phyloP scores from a whole-genome alignment of 352 stramenopile genomes.

The Globisporangium echinulatum region DNA sequence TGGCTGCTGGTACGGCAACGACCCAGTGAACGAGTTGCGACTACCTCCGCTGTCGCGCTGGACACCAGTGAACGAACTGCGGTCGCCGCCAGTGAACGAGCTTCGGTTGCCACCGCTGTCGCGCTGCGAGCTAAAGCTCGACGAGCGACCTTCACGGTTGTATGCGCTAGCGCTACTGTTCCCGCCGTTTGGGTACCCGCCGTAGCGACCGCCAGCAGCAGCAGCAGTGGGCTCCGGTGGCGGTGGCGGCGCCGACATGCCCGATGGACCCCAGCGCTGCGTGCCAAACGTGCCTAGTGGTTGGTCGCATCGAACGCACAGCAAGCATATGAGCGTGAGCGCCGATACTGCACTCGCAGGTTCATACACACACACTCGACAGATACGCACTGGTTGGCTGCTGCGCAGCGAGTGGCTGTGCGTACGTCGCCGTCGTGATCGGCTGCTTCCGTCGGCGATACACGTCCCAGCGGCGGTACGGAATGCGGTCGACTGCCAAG shows the following conservation, averaged over 20 bases:
- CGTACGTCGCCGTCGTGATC: constrained; percentile 24
- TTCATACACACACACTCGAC: too few relatives aligned
- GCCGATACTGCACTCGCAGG: too few relatives aligned
- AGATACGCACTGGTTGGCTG: background rate
- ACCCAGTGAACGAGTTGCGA: background rate
- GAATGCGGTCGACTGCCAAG: constrained; percentile 70
- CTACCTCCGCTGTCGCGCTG: too few relatives aligned
- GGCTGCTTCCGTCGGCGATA: constrained; percentile 29
- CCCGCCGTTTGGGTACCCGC: background rate
- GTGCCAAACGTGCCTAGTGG: constrained; percentile 45
- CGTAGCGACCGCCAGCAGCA: constrained; percentile 4
- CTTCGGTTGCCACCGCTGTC: constrained; percentile 19
- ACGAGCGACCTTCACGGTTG: constrained; percentile 7
- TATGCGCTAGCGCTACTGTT: constrained; percentile 2
- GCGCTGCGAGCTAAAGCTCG: constrained; percentile 10
- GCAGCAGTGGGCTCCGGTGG: constrained; percentile 3
- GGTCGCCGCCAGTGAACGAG: constrained; percentile 10
- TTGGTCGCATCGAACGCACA: too few relatives aligned
- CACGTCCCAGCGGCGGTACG: constrained; percentile 56
- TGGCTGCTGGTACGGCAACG: constrained; percentile 12
- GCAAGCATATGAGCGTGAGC: too few relatives aligned
- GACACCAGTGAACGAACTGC: too few relatives aligned
- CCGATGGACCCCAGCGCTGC: constrained; percentile 58
- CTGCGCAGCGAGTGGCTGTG: constrained; percentile 24
- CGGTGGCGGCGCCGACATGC: constrained; percentile 27